Evolutionary conservation across 495 filamentous ascomycete species (phyloP).

Genomic region (Filosporella fistucella): DNA sequence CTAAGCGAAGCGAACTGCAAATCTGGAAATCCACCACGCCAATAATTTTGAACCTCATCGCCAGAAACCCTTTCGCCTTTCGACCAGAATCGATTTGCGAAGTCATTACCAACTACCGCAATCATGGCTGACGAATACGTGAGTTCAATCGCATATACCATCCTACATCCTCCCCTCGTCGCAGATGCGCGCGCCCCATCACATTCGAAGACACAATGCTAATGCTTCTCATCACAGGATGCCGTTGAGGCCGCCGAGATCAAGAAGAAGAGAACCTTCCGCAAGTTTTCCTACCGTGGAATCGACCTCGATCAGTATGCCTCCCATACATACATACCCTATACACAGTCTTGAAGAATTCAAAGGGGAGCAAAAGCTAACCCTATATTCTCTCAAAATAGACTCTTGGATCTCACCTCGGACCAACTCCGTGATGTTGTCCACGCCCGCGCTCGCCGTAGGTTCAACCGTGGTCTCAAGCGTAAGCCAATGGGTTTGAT

Average conservation of each 20-base stretch:
- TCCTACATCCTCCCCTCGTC: not conserved
- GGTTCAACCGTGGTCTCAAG: constrained; percentile 99
- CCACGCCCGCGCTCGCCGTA: constrained; percentile 94
- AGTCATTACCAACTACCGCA: constrained; percentile 48
- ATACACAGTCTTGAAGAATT: constrained; percentile 27
- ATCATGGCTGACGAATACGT: constrained; percentile 98
- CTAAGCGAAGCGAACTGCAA: constrained; percentile 23
- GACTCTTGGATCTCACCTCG: constrained; percentile 96
- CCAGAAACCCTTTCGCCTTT: constrained; percentile 40
- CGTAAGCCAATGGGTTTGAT: constrained; percentile 99
- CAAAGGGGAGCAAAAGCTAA: constrained; percentile 31
- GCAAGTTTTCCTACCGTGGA: constrained; percentile 99
- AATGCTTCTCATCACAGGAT: constrained; percentile 59
- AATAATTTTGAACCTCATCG: constrained; percentile 4
- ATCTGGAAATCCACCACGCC: constrained; percentile 14
- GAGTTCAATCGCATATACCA: constrained; percentile 39
- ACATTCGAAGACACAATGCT: constrained; percentile 2
- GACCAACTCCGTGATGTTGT: constrained; percentile 99
- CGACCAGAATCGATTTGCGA: constrained; percentile 48
- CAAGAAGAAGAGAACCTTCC: constrained; percentile 99
- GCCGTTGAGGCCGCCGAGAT: constrained; percentile 95
- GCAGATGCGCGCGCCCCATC: not conserved
- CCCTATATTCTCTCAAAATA: constrained; percentile 37
- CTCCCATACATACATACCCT: constrained; percentile 18
- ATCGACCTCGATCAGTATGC: constrained; percentile 98